These are phyloP conservation scores for Russula lepida DNA, from an alignment of 768 basidiomycete genomes.

Conservation along the genomic window DNA sequence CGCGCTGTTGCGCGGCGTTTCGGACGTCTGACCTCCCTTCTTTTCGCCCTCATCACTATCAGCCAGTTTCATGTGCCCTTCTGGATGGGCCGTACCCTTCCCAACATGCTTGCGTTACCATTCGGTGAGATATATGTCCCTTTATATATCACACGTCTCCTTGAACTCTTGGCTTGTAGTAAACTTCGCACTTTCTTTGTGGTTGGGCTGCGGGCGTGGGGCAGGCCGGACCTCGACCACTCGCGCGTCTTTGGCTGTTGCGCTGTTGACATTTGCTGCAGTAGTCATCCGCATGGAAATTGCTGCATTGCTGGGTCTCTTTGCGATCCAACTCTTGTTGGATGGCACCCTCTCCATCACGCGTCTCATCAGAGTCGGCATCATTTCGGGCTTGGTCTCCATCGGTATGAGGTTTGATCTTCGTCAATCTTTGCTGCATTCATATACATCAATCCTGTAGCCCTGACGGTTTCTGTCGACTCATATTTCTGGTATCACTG, in stretches of 20 bases:
- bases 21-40: slow-evolving; percentile 45
- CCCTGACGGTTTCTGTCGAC: slow-evolving; percentile 57
- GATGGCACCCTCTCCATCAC: slow-evolving; percentile 35
- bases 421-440: background rate
- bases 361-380: slow-evolving; percentile 41
- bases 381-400: slow-evolving; percentile 41
- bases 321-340: slow-evolving; percentile 48
- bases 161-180: too few species aligned
- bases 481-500: slow-evolving; percentile 75
- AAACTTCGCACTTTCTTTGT: too few species aligned
- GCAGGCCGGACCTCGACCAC: slow-evolving; percentile 30
- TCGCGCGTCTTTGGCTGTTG: slow-evolving; percentile 38
- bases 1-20: slow-evolving; percentile 56
- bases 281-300: slow-evolving; percentile 79
- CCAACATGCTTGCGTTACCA: slow-evolving; percentile 87
- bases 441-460: slow-evolving; percentile 30
- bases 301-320: slow-evolving; percentile 51
- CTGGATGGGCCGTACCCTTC: slow-evolving; percentile 89
- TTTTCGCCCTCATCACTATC: slow-evolving; percentile 61
- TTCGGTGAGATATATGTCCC: too few species aligned
- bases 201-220: slow-evolving; percentile 39
- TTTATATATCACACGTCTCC: too few species aligned
- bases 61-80: slow-evolving; percentile 89
- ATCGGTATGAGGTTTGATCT: slow-evolving; percentile 35
- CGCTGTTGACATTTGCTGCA: slow-evolving; percentile 55